Evolutionary conservation across 1,284 basidiomycete species (phyloP), one percentile per base, ranked within the genome.

Genomic region (Abortiporus biennis): DNA sequence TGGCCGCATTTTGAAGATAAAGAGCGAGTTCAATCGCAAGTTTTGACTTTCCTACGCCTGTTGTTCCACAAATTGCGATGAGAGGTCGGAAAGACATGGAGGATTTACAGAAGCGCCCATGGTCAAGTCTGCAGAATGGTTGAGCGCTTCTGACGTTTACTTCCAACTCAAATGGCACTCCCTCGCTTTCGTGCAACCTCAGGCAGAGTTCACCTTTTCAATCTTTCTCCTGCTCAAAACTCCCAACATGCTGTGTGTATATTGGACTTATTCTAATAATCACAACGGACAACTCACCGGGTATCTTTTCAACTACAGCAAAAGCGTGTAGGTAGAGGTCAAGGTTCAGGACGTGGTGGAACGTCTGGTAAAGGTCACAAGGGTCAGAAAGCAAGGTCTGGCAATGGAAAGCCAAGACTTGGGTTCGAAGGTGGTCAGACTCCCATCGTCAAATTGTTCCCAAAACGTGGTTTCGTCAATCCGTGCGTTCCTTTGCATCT

Each of bases 381-480:
- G 59, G 95, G 95, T 55, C 93, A 96, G 63, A 95, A 94, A 47
- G 86, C 94, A 33, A 80, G 95, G 44, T 80, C 89, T 16, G 94
- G 95, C 4, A 85, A 90, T 54, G 90, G 92, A n/a, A 89, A 80
- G 56, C 80, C 92, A 20, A 80, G 76, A 51, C 72, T 80, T 22
- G 82, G 85, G 4, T 99, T 98, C 53, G 94, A 96, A 63, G 95
- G 95, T 58, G 95, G 95, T 51, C 95, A 98, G 64, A 97, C 93
- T 17, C 90, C 95, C 5, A 78, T 99, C 44, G 85, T 84, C n/a
- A 84, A 92, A 52, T 70, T 85, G 36, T 90, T 94, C 59, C 95
- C 95, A 6, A 99, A 99, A 71, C 77, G 83, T 36, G 95, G 95
- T 35, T 99, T 98, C 62, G 76, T 83, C 47, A 98, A 97, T 67